phyloP scores from a whole-genome alignment of 2,329 filamentous ascomycete genomes.

The Diaporthe capsici region DNA sequence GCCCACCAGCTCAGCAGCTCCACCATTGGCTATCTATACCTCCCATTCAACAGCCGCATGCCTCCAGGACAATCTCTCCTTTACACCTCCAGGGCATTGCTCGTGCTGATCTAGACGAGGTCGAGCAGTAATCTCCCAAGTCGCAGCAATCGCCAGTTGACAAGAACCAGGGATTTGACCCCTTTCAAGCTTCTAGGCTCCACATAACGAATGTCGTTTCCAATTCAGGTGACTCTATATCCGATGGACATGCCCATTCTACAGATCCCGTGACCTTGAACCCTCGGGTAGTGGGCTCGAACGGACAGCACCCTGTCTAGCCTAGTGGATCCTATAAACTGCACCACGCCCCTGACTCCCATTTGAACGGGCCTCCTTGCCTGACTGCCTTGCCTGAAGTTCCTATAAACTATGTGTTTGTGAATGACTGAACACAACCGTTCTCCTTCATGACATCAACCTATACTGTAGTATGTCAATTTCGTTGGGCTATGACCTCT shows the following conservation, averaged over 20 bases:
- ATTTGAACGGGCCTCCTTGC: too few relatives aligned
- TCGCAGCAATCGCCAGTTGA: neutral
- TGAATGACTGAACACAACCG: too few relatives aligned
- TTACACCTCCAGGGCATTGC: neutral
- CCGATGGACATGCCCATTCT: neutral
- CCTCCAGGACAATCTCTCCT: neutral
- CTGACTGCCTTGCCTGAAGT: too few relatives aligned
- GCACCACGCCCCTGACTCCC: neutral
- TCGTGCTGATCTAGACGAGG: neutral
- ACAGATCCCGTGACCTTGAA: neutral
- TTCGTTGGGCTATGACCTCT: too few relatives aligned
- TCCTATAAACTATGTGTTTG: too few relatives aligned
- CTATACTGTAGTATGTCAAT: too few relatives aligned
- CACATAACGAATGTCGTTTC: neutral
- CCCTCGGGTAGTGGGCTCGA: neutral
- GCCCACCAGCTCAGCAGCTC: neutral
- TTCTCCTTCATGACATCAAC: too few relatives aligned
- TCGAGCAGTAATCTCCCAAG: neutral
- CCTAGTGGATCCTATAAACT: neutral
- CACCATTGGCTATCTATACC: neutral
- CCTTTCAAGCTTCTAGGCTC: neutral
- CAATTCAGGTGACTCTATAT: neutral
- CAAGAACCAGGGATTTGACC: neutral
- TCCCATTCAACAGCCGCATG: neutral
- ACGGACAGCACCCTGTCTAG: neutral